phyloP scores from a whole-genome alignment of 2,329 filamentous ascomycete species.

The Clonostachys rosea region DNA sequence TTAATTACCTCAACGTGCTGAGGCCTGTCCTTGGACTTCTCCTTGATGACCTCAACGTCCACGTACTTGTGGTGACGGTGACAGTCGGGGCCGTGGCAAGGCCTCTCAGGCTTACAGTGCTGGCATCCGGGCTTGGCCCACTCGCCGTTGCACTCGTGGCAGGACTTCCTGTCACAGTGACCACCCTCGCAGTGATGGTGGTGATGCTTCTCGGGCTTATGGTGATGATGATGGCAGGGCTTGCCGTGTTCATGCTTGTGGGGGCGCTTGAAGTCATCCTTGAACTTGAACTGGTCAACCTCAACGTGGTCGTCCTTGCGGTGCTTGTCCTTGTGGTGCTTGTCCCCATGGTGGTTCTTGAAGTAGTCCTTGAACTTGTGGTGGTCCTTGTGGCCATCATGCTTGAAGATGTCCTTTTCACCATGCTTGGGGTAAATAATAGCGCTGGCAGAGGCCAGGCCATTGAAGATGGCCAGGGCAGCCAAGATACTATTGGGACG shows the following conservation, averaged over 20 bases:
- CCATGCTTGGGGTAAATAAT: too few relatives aligned
- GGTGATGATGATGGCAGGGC: too few relatives aligned
- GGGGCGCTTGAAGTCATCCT: background rate
- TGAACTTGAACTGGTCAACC: background rate
- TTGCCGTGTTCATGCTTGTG: background rate
- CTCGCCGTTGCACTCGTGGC: conserved; percentile 14
- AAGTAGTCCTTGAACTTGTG: too few relatives aligned
- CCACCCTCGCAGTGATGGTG: conserved; percentile 1
- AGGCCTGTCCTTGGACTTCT: too few relatives aligned
- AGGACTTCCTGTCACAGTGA: conserved; percentile 13
- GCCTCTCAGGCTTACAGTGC: conserved; percentile 17
- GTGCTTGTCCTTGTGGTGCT: background rate
- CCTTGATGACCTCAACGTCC: conserved; percentile 4
- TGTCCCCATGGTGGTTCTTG: too few relatives aligned
- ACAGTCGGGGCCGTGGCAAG: conserved; percentile 8
- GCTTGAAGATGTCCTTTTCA: too few relatives aligned
- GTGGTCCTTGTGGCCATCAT: too few relatives aligned
- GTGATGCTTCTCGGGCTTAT: too few relatives aligned
- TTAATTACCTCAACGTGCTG: background rate
- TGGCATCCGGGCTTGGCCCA: conserved; percentile 21
- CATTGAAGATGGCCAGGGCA: too few relatives aligned
- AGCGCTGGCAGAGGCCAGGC: too few relatives aligned
- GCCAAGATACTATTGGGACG: too few relatives aligned
- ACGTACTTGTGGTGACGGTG: conserved; percentile 3
- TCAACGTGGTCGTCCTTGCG: conserved; percentile 1